A percentile compares a stretch with the other conserved stretches of the same genome.
Evolutionary conservation across 2,329 filamentous ascomycete species (phyloP).

Genomic region (Hymenoscyphus infarciens): DNA sequence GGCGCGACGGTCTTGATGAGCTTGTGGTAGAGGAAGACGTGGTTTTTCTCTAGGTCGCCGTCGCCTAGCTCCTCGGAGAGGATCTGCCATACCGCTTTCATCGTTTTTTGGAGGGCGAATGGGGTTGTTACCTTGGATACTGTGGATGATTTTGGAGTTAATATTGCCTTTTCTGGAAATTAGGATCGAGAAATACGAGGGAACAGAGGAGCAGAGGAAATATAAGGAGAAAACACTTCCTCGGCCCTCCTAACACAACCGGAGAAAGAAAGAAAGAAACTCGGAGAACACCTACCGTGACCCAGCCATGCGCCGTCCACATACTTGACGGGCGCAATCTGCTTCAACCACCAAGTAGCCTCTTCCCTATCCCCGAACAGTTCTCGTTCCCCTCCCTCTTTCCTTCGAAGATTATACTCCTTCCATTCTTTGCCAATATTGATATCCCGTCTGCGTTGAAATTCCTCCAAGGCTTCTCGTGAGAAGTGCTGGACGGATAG

Average conservation of each 20-base stretch:
- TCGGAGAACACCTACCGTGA: conserved; percentile 24
- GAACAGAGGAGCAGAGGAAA: no score
- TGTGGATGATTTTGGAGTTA: no score
- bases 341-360: conserved; percentile 40
- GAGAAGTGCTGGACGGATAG: conserved; percentile 35
- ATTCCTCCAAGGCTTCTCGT: conserved; percentile 29
- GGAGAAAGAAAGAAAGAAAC: no score
- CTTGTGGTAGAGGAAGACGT: conserved; percentile 38
- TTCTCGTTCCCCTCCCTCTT: conserved; percentile 36
- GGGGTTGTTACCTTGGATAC: conserved; percentile 44
- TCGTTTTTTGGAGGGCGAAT: conserved; percentile 38
- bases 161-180: no score
- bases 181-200: no score
- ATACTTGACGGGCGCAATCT: conserved; percentile 43
- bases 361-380: conserved; percentile 37
- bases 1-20: conserved; percentile 34
- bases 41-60: conserved; percentile 45
- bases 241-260: no score
- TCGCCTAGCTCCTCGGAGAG: conserved; percentile 50
- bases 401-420: conserved; percentile 27
- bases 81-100: conserved; percentile 46
- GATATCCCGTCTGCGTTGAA: conserved; percentile 35
- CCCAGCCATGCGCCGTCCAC: conserved; percentile 49
- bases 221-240: no score
- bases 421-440: conserved; percentile 37